Conservation (phyloP, 768 basidiomycete genomes). For the Lepiota venenata region DNA sequence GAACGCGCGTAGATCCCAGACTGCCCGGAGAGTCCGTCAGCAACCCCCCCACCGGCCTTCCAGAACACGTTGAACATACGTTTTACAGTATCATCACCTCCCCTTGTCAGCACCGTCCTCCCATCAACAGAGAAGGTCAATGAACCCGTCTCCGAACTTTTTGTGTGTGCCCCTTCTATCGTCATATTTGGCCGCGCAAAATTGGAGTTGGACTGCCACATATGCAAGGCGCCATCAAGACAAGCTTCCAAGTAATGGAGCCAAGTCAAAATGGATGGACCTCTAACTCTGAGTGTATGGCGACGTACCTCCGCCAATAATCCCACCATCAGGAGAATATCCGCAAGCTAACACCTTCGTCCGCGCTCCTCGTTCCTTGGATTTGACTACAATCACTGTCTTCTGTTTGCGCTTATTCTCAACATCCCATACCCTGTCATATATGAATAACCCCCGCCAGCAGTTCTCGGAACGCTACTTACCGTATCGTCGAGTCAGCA, state of each 20-base stretch:
- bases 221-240: slow-evolving; percentile 86
- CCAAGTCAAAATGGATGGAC: slow-evolving; percentile 15
- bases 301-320: slow-evolving; percentile 79
- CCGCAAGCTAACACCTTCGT: slow-evolving; percentile 87
- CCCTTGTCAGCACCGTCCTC: slow-evolving; percentile 79
- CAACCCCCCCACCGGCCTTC: slow-evolving; percentile 7
- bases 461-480: slow-evolving; percentile 9
- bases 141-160: slow-evolving; percentile 84
- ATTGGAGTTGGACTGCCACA: slow-evolving; percentile 92
- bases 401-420: slow-evolving; percentile 94
- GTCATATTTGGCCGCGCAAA: slow-evolving; percentile 88
- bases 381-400: slow-evolving; percentile 93
- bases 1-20: slow-evolving; percentile 93
- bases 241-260: slow-evolving; percentile 52
- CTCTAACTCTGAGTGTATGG: slow-evolving; percentile 10
- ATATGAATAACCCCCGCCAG: slow-evolving; percentile 3
- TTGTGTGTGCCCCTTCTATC: slow-evolving; percentile 84
- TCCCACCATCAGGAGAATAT: slow-evolving; percentile 86
- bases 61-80: slow-evolving; percentile 48
- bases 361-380: slow-evolving; percentile 90
- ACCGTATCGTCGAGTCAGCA: slow-evolving; percentile 96
- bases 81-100: slow-evolving; percentile 95
- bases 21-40: slow-evolving; percentile 35
- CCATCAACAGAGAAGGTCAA: slow-evolving; percentile 89
- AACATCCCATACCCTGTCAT: slow-evolving; percentile 85